phyloP scores from a whole-genome alignment of 306 rosid species.

The Ziziphus jujuba region DNA sequence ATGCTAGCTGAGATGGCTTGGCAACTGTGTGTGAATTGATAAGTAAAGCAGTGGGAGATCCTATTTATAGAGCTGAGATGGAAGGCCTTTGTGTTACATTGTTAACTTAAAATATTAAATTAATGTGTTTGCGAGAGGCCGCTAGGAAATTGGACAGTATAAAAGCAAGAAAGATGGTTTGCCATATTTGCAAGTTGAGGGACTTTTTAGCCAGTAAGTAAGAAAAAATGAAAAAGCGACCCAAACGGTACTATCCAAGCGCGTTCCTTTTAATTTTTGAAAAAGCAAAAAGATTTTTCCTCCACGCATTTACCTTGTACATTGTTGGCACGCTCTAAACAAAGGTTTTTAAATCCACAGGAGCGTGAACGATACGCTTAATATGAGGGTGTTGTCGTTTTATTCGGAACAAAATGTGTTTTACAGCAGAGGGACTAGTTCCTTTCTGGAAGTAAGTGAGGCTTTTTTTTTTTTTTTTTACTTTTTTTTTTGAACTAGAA shows the following conservation, averaged over 20 bases:
- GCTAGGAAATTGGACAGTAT: constrained; percentile 31
- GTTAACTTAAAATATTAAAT: not conserved
- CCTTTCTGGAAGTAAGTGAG: constrained; percentile 41
- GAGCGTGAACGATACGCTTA: no score
- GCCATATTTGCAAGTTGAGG: constrained; percentile 43
- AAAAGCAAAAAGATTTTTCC: not conserved
- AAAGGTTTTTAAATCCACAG: no score
- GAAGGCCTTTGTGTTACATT: not conserved
- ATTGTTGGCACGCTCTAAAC: constrained; percentile 28
- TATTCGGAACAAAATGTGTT: not conserved
- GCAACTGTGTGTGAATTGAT: constrained; percentile 11
- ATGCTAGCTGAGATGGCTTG: no score
- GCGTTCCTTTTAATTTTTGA: constrained; percentile 32
- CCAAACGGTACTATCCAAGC: constrained; percentile 28
- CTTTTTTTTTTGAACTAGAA: constrained; percentile 31
- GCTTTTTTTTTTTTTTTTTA: not conserved
- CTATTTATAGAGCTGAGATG: constrained; percentile 32
- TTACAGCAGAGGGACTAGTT: not conserved
- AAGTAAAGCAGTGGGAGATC: not conserved
- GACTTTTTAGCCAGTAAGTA: constrained; percentile 36
- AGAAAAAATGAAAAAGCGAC: constrained; percentile 41
- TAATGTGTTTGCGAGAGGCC: constrained; percentile 22
- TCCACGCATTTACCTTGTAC: not conserved
- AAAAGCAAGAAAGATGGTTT: constrained; percentile 18
- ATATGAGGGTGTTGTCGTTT: no score